Evolutionary conservation across 257 asterid species (phyloP).

Genomic region (Cynanchum wilfordii): DNA sequence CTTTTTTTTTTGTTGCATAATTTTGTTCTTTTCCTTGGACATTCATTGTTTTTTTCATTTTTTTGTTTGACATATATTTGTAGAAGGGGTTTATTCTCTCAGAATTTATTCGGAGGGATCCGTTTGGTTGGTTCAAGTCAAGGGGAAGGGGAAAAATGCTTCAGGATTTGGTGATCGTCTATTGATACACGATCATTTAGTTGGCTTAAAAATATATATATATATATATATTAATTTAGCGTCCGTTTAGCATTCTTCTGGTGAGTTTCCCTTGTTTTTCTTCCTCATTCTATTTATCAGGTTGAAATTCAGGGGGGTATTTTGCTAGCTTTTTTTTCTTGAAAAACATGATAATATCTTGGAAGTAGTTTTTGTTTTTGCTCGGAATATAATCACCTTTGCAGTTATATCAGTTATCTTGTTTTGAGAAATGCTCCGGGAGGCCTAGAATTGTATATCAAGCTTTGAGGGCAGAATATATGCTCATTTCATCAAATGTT

Average conservation of each 20-base stretch:
- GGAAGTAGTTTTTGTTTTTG: background rate
- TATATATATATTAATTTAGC: background rate
- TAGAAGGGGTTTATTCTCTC: background rate
- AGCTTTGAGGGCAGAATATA: background rate
- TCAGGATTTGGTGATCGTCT: conserved; percentile 1
- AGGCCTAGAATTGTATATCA: background rate
- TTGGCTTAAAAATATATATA: background rate
- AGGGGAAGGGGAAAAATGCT: conserved; percentile 10
- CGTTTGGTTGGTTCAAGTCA: conserved; percentile 7
- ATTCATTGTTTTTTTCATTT: background rate
- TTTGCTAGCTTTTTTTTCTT: background rate
- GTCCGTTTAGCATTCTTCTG: background rate
- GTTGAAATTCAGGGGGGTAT: background rate
- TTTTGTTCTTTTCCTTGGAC: background rate
- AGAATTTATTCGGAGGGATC: background rate
- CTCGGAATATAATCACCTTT: background rate
- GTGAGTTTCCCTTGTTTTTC: background rate
- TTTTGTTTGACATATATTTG: background rate
- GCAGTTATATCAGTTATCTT: background rate
- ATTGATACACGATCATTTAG: background rate
- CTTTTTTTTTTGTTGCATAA: too few relatives aligned
- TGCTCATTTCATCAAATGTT: background rate
- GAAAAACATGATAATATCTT: background rate
- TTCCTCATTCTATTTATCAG: background rate
- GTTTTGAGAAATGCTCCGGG: background rate